Conservation (phyloP, 441 rosid species). For the Brassica balearica region DNA sequence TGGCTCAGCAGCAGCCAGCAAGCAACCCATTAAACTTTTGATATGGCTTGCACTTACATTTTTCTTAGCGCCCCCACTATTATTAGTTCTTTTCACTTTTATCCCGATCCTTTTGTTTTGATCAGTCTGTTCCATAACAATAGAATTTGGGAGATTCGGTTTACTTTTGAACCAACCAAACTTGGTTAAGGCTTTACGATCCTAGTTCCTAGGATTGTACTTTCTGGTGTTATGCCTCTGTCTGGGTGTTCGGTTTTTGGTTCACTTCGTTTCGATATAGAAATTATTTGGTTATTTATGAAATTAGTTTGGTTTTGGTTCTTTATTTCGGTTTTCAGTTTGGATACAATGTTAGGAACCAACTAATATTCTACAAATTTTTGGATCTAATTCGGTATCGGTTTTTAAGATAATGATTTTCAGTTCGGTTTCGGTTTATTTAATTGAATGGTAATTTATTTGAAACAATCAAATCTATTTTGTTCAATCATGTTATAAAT, state of each 20-base stretch:
- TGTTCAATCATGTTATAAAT: neutral
- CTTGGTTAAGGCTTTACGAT: neutral
- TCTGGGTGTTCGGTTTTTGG: no score
- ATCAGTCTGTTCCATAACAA: neutral
- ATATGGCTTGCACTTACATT: conserved; percentile 14
- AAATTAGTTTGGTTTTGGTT: neutral
- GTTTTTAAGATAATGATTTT: no score
- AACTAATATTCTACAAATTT: no score
- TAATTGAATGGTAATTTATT: no score
- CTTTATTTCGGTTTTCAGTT: neutral
- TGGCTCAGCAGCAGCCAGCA: conserved; percentile 16
- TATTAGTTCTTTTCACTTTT: conserved; percentile 6
- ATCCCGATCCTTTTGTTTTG: conserved; percentile 18
- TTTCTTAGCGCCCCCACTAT: neutral
- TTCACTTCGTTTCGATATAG: neutral
- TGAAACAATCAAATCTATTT: neutral
- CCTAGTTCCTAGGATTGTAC: neutral
- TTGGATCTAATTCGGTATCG: no score
- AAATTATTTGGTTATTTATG: no score
- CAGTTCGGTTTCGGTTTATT: neutral
- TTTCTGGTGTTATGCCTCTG: neutral
- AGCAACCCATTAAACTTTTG: neutral
- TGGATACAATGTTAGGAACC: neutral
- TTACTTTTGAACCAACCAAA: neutral
- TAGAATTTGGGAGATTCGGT: neutral